These are phyloP conservation scores for Pseudotsuga menziesii DNA, from an alignment of 75 land plant genomes.

Conservation along the genomic window DNA sequence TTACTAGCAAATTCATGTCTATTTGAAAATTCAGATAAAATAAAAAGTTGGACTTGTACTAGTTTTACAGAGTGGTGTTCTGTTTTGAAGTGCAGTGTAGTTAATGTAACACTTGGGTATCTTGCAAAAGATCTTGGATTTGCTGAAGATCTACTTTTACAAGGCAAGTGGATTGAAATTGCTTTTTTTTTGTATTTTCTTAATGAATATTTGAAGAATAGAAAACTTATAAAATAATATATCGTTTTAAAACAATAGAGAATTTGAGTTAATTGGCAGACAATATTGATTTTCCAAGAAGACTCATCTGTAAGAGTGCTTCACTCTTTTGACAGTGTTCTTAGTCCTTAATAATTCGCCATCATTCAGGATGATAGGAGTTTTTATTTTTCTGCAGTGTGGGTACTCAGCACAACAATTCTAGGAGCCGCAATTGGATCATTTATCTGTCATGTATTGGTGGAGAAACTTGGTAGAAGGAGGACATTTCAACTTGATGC, in stretches of 20 bases:
- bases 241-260: too few relatives aligned
- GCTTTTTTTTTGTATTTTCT: neutral
- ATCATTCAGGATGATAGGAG: neutral
- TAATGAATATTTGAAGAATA: neutral
- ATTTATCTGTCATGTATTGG: slow-evolving; percentile 86
- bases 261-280: too few relatives aligned
- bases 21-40: neutral
- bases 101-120: slow-evolving; percentile 91
- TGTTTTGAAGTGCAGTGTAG: slow-evolving; percentile 58
- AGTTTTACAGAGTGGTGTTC: slow-evolving; percentile 4
- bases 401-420: slow-evolving; percentile 90
- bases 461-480: slow-evolving; percentile 89
- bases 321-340: too few relatives aligned
- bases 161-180: slow-evolving; percentile 42
- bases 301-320: too few relatives aligned
- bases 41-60: neutral
- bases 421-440: slow-evolving; percentile 96
- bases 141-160: slow-evolving; percentile 56
- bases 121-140: slow-evolving; percentile 76
- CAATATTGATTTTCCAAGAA: too few relatives aligned
- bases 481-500: slow-evolving; percentile 89
- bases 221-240: neutral
- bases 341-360: neutral
- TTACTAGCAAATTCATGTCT: neutral
- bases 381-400: slow-evolving; percentile 44